A percentile compares a stretch with the other conserved stretches of the same genome.
These are phyloP conservation scores for Endocarpon pusillum DNA, from an alignment of 495 filamentous ascomycete genomes.

Conservation along the genomic window DNA sequence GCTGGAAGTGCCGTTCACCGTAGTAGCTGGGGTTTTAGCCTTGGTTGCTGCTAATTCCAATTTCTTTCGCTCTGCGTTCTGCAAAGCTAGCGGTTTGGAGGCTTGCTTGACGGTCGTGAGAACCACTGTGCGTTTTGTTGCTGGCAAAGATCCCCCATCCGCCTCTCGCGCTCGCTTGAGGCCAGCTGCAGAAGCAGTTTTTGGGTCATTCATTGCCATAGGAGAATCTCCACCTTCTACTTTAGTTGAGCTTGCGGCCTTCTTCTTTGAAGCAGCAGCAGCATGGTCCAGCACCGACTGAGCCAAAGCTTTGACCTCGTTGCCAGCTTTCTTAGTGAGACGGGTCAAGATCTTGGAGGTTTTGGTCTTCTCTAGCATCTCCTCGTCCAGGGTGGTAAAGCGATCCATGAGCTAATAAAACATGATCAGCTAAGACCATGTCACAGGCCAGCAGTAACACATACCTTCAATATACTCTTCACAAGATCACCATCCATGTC, in stretches of 20 bases:
- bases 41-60: neutral
- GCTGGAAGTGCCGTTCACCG: slow-evolving; percentile 4
- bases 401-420: slow-evolving; percentile 36
- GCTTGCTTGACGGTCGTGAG: slow-evolving; percentile 16
- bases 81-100: slow-evolving; percentile 11
- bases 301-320: slow-evolving; percentile 36
- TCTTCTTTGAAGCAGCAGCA: slow-evolving; percentile 33
- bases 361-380: slow-evolving; percentile 47
- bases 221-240: too few relatives aligned
- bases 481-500: slow-evolving; percentile 48
- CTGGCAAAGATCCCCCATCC: slow-evolving; percentile 21
- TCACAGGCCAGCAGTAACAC: neutral
- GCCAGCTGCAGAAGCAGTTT: slow-evolving; percentile 10
- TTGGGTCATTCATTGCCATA: slow-evolving; percentile 15
- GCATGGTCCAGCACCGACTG: slow-evolving; percentile 42
- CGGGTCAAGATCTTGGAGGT: slow-evolving; percentile 43
- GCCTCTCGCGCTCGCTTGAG: slow-evolving; percentile 14
- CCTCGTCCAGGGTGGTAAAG: slow-evolving; percentile 46
- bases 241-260: slow-evolving; percentile 17
- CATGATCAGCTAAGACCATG: slow-evolving; percentile 7
- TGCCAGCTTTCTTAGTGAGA: slow-evolving; percentile 49
- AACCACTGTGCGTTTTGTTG: slow-evolving; percentile 24
- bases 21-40: slow-evolving; percentile 3
- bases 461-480: slow-evolving; percentile 44
- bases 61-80: slow-evolving; percentile 13